Evolutionary conservation across 2,329 filamentous ascomycete species (phyloP), one percentile per base, ranked within the genome.

Genomic region (Paramyrothecium sp.): DNA sequence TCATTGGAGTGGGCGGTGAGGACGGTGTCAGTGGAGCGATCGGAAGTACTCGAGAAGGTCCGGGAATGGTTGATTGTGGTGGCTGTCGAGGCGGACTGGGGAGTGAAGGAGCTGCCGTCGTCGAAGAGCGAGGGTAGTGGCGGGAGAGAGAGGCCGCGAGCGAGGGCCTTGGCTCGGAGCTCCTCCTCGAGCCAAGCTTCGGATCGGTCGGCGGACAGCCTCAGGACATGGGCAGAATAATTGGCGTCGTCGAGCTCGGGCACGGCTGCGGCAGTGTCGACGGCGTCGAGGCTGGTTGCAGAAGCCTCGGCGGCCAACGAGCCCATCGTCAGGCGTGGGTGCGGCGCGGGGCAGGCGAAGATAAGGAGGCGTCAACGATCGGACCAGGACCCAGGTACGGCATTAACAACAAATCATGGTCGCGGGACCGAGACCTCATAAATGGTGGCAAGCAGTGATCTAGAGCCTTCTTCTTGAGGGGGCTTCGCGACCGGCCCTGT

Each of bases 1-100:
- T 75, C 66, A 52, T 77, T 80, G 1, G 78, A 79, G 54, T 74
- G 72, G 20, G 75, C 74, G 1, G 78, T 81, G 23, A 77, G 60
- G 26, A 70, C 69, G 5, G 77, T 77, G 59, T 70, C 75, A 3
- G 71, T 67, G 7, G 80, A 78, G 8, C 65, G 73, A 5, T 70
- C 69, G 16, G 80, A 79, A 10, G 69, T 72, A 49, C 76, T 75
- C 3, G 81, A 82, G 59, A 72, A 73, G 16, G 75, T 76, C 41
- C 78, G 78, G 22, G 71, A 74, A 64, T 78, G 78, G 30, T 67
- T 72, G 22, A 67, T 73, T 33, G 68, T 72, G 21, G 67, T 73
- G 30, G 71, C 71, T 22, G 73, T 68, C 8, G 78, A 79, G 34
- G 71, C 71, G 20, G 78, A 81, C 58, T 79, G 73, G 60, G 75